A percentile compares a stretch with the other conserved stretches of the same genome.
phyloP scores from a whole-genome alignment of 2,329 filamentous ascomycete genomes.

The Phialocephala sp. region DNA sequence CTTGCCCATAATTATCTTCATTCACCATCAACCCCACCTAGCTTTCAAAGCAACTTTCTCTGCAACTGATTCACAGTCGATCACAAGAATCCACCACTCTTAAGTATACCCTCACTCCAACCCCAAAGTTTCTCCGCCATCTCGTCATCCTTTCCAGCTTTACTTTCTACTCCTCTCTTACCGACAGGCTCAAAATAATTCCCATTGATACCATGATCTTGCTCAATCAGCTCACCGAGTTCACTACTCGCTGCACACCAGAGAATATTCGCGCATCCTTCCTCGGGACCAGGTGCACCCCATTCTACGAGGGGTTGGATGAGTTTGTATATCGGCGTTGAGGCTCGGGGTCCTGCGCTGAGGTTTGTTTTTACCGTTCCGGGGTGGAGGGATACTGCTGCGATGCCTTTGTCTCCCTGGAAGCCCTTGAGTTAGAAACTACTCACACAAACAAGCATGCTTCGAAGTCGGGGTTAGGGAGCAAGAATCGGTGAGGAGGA shows the following conservation, averaged over 20 bases:
- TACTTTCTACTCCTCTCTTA: not conserved
- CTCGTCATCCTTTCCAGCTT: constrained; percentile 3
- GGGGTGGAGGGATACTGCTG: constrained; percentile 17
- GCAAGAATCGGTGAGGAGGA: not conserved
- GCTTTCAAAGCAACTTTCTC: no score
- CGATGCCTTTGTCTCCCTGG: not conserved
- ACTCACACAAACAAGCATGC: no score
- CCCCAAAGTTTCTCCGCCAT: constrained; percentile 17
- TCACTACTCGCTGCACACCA: constrained; percentile 10
- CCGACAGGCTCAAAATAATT: not conserved
- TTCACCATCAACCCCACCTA: no score
- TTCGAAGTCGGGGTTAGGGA: no score
- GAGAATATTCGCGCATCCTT: constrained; percentile 2
- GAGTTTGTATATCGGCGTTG: constrained; percentile 10
- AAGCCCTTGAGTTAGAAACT: no score
- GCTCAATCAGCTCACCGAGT: not conserved
- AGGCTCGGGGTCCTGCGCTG: not conserved
- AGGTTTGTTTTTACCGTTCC: constrained; percentile 21
- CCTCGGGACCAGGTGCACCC: constrained; percentile 13
- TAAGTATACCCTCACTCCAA: constrained; percentile 7
- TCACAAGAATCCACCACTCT: not conserved
- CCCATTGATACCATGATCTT: not conserved
- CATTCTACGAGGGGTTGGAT: constrained; percentile 16
- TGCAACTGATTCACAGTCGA: not conserved
- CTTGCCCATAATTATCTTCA: no score